These are phyloP conservation scores for Aspergillus biplanus DNA, from an alignment of 495 filamentous ascomycete species.

Conservation along the genomic window DNA sequence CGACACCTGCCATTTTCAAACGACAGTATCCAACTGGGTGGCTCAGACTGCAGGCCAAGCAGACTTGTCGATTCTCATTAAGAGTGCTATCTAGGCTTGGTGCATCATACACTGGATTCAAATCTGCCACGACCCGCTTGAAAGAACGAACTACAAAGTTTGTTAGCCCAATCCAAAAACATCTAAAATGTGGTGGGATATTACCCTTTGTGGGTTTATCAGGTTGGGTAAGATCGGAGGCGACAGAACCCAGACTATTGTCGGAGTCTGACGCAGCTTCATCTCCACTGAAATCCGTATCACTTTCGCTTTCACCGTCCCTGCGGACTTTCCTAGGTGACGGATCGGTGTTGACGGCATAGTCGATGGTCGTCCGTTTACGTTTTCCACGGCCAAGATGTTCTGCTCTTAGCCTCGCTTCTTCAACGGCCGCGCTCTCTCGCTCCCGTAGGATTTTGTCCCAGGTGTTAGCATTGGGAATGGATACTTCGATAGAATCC, in stretches of 20 bases:
- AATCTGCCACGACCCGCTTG: slow-evolving; percentile 36
- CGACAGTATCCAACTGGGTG: slow-evolving; percentile 64
- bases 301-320: slow-evolving; percentile 32
- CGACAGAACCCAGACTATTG: slow-evolving; percentile 22
- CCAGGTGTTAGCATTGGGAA: slow-evolving; percentile 71
- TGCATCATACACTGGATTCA: slow-evolving; percentile 6
- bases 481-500: slow-evolving; percentile 52
- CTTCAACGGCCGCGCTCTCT: slow-evolving; percentile 71
- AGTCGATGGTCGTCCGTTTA: slow-evolving; percentile 51
- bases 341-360: slow-evolving; percentile 17
- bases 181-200: background rate
- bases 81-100: slow-evolving; percentile 51
- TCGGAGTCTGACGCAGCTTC: slow-evolving; percentile 32
- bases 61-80: slow-evolving; percentile 34
- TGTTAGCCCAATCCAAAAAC: slow-evolving; percentile 15
- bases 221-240: slow-evolving; percentile 19
- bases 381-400: slow-evolving; percentile 84
- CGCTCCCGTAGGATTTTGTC: slow-evolving; percentile 83
- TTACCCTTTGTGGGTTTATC: slow-evolving; percentile 31
- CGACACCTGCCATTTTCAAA: slow-evolving; percentile 61
- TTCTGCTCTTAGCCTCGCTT: slow-evolving; percentile 64
- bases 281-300: slow-evolving; percentile 38
- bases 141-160: slow-evolving; percentile 38
- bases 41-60: slow-evolving; percentile 54
- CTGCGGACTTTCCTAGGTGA: slow-evolving; percentile 35